Conservation (phyloP, 371 early-diverging fungal species). For the Mucor saturninus region DNA sequence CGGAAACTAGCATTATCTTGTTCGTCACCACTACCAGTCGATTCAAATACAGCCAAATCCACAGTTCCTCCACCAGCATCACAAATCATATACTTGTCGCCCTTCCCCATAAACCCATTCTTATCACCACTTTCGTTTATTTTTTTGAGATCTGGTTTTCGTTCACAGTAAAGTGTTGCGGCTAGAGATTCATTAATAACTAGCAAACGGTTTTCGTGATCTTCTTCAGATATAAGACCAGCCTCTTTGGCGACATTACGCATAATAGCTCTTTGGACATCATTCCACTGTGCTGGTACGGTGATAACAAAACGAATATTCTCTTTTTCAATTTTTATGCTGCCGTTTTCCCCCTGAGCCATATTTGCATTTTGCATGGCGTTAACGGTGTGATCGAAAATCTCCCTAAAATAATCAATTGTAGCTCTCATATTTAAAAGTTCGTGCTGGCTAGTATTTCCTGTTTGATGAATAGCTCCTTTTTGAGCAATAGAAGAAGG, state of each 20-base stretch:
- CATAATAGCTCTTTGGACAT: conserved; percentile 46
- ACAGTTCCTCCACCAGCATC: conserved; percentile 46
- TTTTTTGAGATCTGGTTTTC: background rate
- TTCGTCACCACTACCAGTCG: background rate
- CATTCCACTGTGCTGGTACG: conserved; percentile 44
- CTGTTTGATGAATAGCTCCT: conserved; percentile 3
- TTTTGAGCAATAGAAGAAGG: conserved; percentile 12
- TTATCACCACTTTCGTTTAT: no score
- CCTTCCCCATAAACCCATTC: background rate
- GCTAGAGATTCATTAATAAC: conserved; percentile 53
- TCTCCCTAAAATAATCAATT: conserved; percentile 14
- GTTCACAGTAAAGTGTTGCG: conserved; percentile 50
- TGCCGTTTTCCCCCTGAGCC: background rate
- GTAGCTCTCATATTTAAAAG: conserved; percentile 14
- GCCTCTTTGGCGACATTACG: conserved; percentile 45
- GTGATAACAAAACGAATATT: conserved; percentile 13
- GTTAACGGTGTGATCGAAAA: conserved; percentile 9
- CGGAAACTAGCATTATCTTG: conserved; percentile 16
- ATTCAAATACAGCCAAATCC: conserved; percentile 32
- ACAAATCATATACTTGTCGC: conserved; percentile 9
- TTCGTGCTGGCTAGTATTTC: conserved; percentile 2
- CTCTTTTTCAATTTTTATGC: conserved; percentile 2
- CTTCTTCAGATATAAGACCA: conserved; percentile 42
- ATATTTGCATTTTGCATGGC: background rate
- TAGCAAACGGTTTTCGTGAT: conserved; percentile 43